Evolutionary conservation across 306 rosid genomes (phyloP).

Genomic region (Hippophae tibetana): DNA sequence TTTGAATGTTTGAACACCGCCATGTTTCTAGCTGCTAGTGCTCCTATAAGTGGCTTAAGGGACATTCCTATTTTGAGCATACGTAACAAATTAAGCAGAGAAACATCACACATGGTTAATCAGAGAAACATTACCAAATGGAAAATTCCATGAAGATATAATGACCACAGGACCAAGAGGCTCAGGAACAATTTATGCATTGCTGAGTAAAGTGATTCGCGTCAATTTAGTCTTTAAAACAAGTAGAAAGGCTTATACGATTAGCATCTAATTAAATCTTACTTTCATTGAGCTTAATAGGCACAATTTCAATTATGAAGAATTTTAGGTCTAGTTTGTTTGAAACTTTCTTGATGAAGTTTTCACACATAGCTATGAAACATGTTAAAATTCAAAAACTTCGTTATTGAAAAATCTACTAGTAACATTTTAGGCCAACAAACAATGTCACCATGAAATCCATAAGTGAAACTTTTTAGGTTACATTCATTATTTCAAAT

Average conservation of each 20-base stretch:
- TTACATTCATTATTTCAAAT: constrained; percentile 50
- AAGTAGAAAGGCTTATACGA: no score
- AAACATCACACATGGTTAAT: background rate
- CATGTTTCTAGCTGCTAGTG: constrained; percentile 68
- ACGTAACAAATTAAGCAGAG: background rate
- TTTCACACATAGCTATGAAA: no score
- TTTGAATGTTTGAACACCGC: constrained; percentile 63
- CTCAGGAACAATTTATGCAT: constrained; percentile 63
- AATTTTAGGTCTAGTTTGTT: no score
- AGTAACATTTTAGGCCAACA: no score
- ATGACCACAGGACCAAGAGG: constrained; percentile 69
- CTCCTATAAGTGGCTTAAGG: constrained; percentile 73
- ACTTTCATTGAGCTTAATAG: no score
- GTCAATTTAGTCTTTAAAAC: constrained; percentile 49
- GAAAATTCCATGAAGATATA: constrained; percentile 80
- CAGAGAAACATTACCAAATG: constrained; percentile 57
- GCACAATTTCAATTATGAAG: no score
- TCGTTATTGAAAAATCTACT: no score
- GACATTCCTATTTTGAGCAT: constrained; percentile 37
- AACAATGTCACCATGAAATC: no score
- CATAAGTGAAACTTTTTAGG: constrained; percentile 31
- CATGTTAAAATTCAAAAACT: no score
- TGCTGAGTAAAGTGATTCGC: constrained; percentile 37
- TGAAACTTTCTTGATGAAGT: no score
- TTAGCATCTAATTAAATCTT: no score